Base-by-base conservation (phyloP, 108 stramenopile genomes). In the Poteriospumella lacustris region DNA sequence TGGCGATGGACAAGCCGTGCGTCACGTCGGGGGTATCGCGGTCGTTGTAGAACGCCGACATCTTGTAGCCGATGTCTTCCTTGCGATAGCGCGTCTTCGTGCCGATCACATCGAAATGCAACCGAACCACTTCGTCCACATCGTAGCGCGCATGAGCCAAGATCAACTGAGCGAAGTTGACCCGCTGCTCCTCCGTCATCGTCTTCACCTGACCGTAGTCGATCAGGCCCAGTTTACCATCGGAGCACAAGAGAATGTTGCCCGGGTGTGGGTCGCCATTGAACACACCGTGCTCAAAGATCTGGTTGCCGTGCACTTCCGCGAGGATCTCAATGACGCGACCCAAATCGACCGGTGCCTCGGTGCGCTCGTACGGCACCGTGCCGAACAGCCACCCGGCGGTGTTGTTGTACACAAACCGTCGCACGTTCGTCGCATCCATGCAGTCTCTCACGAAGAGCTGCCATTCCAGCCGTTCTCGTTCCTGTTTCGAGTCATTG, bases 231-330 rank as follows among this genome's bases (percentile, higher is more conserved):
- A 79, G 39, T 1, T 62, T 0, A 9, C 79, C 79, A 42, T 75
- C 68, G 42, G 29, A 39, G 39, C 67, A 38, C 43, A 79, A 56
- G 58, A 79, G 52, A n/a, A 79, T 73, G 39, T 79, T 79, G 0
- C 79, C 79, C 2, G 84, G 83, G 69, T 85, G 84, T 2, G 84
- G 83, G 68, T 85, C 84, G 24, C 84, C 84, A 79, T 85, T 85
- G 68, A 85, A 85, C 29, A 58, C 58, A 33, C 85, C 85, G 31
- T 64, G 29, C 15, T 73, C 70, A 19, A 73, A 78, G 1, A 85
- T 79, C 69, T 85, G 83, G 39, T 82, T 80, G 2, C 81, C 85
- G 62, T 85, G 85, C 39, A 85, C 81, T 28, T 44, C 40, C 24
- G 47, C 42, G 3, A 81, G 59, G 0, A 62, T 19, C 28, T 42